Conservation (phyloP, 352 stramenopile species). For the Aphanomyces astaci region DNA sequence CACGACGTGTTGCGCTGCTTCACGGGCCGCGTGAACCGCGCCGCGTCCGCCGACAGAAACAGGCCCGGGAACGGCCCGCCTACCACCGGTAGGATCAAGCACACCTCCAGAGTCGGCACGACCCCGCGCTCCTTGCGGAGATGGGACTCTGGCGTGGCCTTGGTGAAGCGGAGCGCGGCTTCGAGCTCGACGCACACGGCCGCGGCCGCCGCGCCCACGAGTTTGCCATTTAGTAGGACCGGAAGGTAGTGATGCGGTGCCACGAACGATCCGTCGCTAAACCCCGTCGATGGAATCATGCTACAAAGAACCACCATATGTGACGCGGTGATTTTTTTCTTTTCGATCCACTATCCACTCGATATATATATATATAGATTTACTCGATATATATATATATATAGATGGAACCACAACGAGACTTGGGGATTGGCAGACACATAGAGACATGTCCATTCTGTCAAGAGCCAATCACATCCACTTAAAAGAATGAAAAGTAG, state of each 20-base stretch:
- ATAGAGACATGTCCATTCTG: too few species aligned
- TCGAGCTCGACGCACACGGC: constrained; percentile 84
- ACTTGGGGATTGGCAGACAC: too few species aligned
- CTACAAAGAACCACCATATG: neutral
- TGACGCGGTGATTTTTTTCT: too few species aligned
- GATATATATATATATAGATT: too few species aligned
- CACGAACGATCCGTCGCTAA: constrained; percentile 72
- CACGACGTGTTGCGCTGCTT: constrained; percentile 85
- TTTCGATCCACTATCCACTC: too few species aligned
- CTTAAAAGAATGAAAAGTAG: too few species aligned
- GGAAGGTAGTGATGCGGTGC: constrained; percentile 89
- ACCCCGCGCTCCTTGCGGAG: constrained; percentile 61
- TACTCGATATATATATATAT: too few species aligned
- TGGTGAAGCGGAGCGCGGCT: constrained; percentile 55
- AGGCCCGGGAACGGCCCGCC: constrained; percentile 96
- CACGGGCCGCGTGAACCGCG: constrained; percentile 91
- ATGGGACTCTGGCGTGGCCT: constrained; percentile 39
- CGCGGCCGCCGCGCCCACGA: constrained; percentile 86
- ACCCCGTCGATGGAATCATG: constrained; percentile 76
- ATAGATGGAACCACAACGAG: too few species aligned
- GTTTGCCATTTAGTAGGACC: constrained; percentile 94
- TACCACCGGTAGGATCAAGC: constrained; percentile 60
- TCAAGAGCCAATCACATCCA: too few species aligned
- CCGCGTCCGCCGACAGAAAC: constrained; percentile 95
- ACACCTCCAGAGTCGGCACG: constrained; percentile 73